Conservation (phyloP, 805 yeast species). For the Ogataea nonfermentans region DNA sequence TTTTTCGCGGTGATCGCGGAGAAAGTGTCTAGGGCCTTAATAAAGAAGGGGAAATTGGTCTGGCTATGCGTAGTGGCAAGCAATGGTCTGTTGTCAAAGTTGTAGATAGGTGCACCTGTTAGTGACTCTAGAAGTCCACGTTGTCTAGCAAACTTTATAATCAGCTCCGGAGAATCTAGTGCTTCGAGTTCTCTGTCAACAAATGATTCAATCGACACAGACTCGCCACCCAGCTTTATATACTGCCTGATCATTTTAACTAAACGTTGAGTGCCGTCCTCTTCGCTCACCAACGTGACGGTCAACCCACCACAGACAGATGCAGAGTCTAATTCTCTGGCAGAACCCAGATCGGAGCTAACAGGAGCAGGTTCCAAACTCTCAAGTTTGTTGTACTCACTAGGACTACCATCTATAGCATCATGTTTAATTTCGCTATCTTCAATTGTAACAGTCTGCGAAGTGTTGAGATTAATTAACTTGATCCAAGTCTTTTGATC, state of each 20-base stretch:
- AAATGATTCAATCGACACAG: slow-evolving; percentile 5
- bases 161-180: slow-evolving; percentile 20
- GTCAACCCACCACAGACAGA: slow-evolving; percentile 13
- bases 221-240: slow-evolving; percentile 1
- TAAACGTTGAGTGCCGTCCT: slow-evolving; percentile 9
- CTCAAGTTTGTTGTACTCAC: slow-evolving; percentile 5
- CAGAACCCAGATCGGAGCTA: slow-evolving; percentile 14
- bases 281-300: slow-evolving; percentile 12
- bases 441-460: slow-evolving; percentile 18
- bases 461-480: slow-evolving; percentile 21
- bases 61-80: slow-evolving; percentile 7
- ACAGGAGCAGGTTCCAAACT: slow-evolving; percentile 17
- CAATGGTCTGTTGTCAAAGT: slow-evolving; percentile 13
- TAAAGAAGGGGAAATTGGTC: slow-evolving; percentile 18
- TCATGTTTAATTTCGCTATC: slow-evolving; percentile 9
- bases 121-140: slow-evolving; percentile 16
- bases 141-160: slow-evolving; percentile 19
- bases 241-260: slow-evolving; percentile 6
- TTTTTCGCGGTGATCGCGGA: slow-evolving; percentile 7
- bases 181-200: slow-evolving; percentile 16
- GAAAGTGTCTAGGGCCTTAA: slow-evolving; percentile 12
- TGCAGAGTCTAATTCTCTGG: slow-evolving; percentile 10
- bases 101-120: slow-evolving; percentile 23
- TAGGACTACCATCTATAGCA: neutral
- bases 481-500: slow-evolving; percentile 23